Evolutionary conservation across 768 basidiomycete genomes (phyloP).

Genomic region (Tephrocybe sp.): DNA sequence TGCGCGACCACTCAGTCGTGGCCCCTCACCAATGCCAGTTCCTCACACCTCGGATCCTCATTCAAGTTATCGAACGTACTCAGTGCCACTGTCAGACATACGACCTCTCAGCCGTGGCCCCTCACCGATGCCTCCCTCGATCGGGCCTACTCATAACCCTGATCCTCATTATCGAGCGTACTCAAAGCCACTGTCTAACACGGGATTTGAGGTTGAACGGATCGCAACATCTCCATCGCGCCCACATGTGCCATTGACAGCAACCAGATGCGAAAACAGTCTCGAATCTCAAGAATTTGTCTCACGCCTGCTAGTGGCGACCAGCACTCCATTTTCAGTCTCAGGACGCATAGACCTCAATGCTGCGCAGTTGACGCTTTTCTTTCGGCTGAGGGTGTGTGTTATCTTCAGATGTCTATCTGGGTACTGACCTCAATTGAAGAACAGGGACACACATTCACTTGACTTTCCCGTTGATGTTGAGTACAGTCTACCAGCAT

Average conservation of each 20-base stretch:
- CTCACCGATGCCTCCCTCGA: conserved; percentile 25
- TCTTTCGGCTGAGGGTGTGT: conserved; percentile 76
- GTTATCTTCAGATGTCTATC: neutral
- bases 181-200: conserved; percentile 32
- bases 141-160: conserved; percentile 12
- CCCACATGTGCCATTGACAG: conserved; percentile 26
- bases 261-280: conserved; percentile 43
- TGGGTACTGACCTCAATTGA: neutral
- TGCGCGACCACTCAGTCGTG: conserved; percentile 13
- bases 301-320: conserved; percentile 52
- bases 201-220: conserved; percentile 70
- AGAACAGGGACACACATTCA: conserved; percentile 79
- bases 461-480: conserved; percentile 82
- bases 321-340: conserved; percentile 59
- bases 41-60: conserved; percentile 23
- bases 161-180: conserved; percentile 26
- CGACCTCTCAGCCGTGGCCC: conserved; percentile 16
- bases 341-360: conserved; percentile 72
- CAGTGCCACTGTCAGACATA: conserved; percentile 33
- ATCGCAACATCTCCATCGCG: conserved; percentile 33
- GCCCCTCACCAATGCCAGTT: conserved; percentile 25
- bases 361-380: conserved; percentile 62
- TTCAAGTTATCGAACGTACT: conserved; percentile 23
- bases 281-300: conserved; percentile 53
- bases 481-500: conserved; percentile 69